Evolutionary conservation across 345 rosid genomes (phyloP).

Genomic region (Acer campestre): DNA sequence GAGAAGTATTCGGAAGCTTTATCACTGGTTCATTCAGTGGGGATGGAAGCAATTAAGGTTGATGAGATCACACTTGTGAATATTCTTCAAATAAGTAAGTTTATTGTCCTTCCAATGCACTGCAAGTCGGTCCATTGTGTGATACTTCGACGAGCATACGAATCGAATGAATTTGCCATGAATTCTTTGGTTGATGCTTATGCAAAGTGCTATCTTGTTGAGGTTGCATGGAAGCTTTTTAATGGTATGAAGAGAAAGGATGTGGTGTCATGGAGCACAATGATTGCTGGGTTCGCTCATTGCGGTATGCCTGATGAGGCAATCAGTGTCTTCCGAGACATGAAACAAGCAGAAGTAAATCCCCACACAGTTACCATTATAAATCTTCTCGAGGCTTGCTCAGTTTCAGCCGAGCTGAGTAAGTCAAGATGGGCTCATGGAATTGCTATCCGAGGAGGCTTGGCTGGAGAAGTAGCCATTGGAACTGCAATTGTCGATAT

Average conservation of each 20-base stretch:
- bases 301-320: constrained; percentile 62
- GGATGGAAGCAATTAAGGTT: constrained; percentile 31
- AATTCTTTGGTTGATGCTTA: constrained; percentile 71
- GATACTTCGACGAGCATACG: constrained; percentile 43
- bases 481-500: constrained; percentile 66
- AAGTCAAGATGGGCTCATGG: constrained; percentile 76
- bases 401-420: constrained; percentile 55
- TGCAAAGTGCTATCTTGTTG: constrained; percentile 46
- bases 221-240: constrained; percentile 49
- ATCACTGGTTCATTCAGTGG: constrained; percentile 45
- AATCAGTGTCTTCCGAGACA: constrained; percentile 44
- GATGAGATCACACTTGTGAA: constrained; percentile 63
- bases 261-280: constrained; percentile 67
- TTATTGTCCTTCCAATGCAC: constrained; percentile 36
- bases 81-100: constrained; percentile 61
- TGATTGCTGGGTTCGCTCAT: constrained; percentile 60
- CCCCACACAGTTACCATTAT: constrained; percentile 49
- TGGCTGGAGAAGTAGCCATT: constrained; percentile 51
- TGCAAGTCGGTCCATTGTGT: constrained; percentile 65
- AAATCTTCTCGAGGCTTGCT: constrained; percentile 66
- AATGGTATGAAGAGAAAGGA: constrained; percentile 38
- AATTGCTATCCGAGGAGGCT: constrained; percentile 55
- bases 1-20: constrained; percentile 51
- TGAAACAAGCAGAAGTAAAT: constrained; percentile 40
- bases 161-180: constrained; percentile 40